A percentile compares a stretch with the other conserved stretches of the same genome.
phyloP scores from a whole-genome alignment of 2,329 filamentous ascomycete genomes.

The Clonostachys sp. region DNA sequence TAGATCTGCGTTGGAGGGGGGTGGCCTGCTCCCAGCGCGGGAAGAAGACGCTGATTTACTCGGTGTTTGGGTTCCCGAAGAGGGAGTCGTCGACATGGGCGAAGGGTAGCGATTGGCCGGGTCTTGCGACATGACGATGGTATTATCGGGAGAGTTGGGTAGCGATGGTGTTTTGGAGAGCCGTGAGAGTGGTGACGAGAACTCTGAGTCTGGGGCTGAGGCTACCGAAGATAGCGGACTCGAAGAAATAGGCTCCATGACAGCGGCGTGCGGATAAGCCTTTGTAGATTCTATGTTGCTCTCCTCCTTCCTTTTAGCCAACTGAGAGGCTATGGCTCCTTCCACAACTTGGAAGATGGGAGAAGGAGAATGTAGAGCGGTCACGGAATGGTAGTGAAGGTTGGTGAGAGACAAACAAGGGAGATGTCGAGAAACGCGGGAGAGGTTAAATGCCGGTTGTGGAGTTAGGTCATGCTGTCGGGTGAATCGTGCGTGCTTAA shows the following conservation, averaged over 20 bases:
- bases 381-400: neutral
- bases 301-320: too few species aligned
- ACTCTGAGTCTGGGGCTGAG: neutral
- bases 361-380: too few species aligned
- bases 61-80: conserved; percentile 47
- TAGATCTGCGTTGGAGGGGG: conserved; percentile 16
- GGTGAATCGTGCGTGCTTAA: too few species aligned
- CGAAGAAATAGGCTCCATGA: neutral
- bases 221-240: neutral
- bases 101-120: conserved; percentile 45
- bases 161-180: conserved; percentile 49
- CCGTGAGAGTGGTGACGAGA: conserved; percentile 48
- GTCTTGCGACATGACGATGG: conserved; percentile 20
- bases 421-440: neutral
- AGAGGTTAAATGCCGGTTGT: neutral
- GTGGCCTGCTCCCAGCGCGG: conserved; percentile 9
- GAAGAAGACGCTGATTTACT: conserved; percentile 37
- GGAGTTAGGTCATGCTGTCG: neutral
- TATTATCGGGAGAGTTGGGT: conserved; percentile 32
- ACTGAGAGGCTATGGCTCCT: too few species aligned
- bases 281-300: too few species aligned
- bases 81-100: conserved; percentile 34
- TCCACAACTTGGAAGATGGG: too few species aligned
- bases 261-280: too few species aligned
- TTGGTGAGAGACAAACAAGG: neutral